Conservation (phyloP, 2,329 filamentous ascomycete species). For the Pseudogymnoascus sp. region DNA sequence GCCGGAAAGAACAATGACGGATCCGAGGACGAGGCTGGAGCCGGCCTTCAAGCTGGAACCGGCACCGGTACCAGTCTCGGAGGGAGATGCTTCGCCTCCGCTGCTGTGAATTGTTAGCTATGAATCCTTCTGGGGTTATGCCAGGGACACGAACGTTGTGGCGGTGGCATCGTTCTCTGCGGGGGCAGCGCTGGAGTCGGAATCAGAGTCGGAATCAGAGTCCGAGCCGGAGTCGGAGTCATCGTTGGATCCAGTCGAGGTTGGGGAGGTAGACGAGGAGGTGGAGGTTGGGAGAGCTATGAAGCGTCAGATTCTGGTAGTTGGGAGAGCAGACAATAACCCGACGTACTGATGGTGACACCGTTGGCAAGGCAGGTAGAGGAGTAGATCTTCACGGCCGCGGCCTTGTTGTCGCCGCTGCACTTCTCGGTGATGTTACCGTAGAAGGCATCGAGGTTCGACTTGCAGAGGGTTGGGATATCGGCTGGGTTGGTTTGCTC, state of each 20-base stretch:
- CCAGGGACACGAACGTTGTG: slow-evolving; percentile 8
- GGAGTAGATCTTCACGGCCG: slow-evolving; percentile 16
- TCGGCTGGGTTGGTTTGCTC: slow-evolving; percentile 18
- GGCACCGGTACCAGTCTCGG: not conserved
- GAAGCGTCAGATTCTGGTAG: not conserved
- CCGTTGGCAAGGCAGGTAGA: slow-evolving; percentile 16
- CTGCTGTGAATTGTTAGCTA: slow-evolving; percentile 2
- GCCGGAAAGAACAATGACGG: slow-evolving; percentile 2
- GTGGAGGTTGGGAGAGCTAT: slow-evolving; percentile 15
- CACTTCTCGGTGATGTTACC: slow-evolving; percentile 35
- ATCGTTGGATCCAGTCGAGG: slow-evolving; percentile 11
- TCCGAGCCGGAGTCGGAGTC: slow-evolving; percentile 9
- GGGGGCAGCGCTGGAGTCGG: slow-evolving; percentile 9
- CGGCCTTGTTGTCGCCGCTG: slow-evolving; percentile 26
- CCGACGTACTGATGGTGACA: slow-evolving; percentile 16
- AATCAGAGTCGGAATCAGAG: slow-evolving; percentile 11
- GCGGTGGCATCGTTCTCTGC: slow-evolving; percentile 9
- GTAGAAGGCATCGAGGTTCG: slow-evolving; percentile 38
- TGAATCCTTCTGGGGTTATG: not conserved
- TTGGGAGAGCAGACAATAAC: not conserved
- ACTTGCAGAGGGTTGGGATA: slow-evolving; percentile 17
- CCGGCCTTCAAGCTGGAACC: slow-evolving; percentile 1
- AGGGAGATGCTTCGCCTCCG: not conserved
- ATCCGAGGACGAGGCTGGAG: slow-evolving; percentile 6
- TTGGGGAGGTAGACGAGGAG: slow-evolving; percentile 12